Evolutionary conservation across 345 rosid species (phyloP), one percentile per base, ranked within the genome.

Genomic region (Cardamine resedifolia): DNA sequence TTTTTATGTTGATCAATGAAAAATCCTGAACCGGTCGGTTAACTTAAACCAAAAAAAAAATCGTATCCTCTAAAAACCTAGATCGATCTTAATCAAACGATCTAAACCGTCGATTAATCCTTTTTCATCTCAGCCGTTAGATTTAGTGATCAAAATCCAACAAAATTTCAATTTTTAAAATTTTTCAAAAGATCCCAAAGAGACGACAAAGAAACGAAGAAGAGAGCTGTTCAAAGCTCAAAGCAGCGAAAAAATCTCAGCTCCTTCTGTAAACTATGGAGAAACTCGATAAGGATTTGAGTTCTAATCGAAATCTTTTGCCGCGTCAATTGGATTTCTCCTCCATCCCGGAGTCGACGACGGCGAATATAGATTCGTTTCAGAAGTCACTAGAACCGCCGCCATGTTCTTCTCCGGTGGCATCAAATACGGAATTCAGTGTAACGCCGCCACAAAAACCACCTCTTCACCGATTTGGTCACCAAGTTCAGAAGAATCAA

Each of bases 281-380:
- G 71, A 77, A 84, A 60, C 70, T 74, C 52, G 84, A 84, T 59
- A 64, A 78, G 14, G 76, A 78, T 74, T 65, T 83, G 55, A 84
- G 68, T 75, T 82, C 75, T 23, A 72, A 77, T 31, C 81, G 76
- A n/a, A n/a, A 82, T 72, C 76, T 78, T 58, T 34, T 81, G 52
- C 84, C 84, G 57, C 83, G 84, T 57, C 88, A 83, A 67, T 78
- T 82, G 70, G 91, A 86, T 85, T 81, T 82, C 81, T 80, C n/a
- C n/a, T n/a, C 78, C 3, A 57, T 68, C 36, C 61, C 84, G 20
- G 43, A 83, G 19, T 77, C 65, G 38, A 38, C 86, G 36, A 79
- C 68, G 44, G 41, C 71, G 10, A 48, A 65, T 59, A 77, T 68
- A 57, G 84, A 72, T 69, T 51, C 86, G 50, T 20, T 33, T 31